Conservation (phyloP, 305 asterid species). For the Solanum chacoense region DNA sequence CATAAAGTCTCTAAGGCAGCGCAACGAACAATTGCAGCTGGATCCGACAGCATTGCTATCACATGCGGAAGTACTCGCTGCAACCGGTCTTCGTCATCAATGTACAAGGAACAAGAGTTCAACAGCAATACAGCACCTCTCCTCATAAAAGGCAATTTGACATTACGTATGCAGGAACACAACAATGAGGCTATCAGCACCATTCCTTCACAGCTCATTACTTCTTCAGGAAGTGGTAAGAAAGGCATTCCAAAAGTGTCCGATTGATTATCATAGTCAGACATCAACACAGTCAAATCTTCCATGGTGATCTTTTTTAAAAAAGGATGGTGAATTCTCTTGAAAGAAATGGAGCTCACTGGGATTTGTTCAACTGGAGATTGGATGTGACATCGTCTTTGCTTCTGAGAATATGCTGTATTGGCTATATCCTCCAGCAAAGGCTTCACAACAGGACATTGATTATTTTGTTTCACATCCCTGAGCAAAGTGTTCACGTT, state of each 20-base stretch:
- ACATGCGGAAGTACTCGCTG: constrained; percentile 98
- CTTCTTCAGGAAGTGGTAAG: constrained; percentile 78
- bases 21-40: constrained; percentile 96
- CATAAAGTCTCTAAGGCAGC: constrained; percentile 95
- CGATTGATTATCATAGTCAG: constrained; percentile 75
- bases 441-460: constrained; percentile 28
- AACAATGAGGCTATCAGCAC: constrained; percentile 93
- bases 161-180: constrained; percentile 94
- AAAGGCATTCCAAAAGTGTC: constrained; percentile 95
- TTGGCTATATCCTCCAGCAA: constrained; percentile 31
- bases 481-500: constrained; percentile 56
- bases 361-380: constrained; percentile 75
- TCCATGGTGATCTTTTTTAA: constrained; percentile 60
- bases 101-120: constrained; percentile 89
- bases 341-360: constrained; percentile 56
- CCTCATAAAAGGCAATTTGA: constrained; percentile 88
- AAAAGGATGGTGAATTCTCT: constrained; percentile 77
- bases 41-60: constrained; percentile 90
- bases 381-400: constrained; percentile 40
- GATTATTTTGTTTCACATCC: constrained; percentile 57
- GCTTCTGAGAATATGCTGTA: constrained; percentile 31
- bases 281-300: constrained; percentile 57
- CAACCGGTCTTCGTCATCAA: constrained; percentile 89
- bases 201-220: constrained; percentile 73
- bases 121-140: constrained; percentile 87